Evolutionary conservation across 257 asterid genomes (phyloP), one percentile per base, ranked within the genome.

Genomic region (Scutellaria barbata): DNA sequence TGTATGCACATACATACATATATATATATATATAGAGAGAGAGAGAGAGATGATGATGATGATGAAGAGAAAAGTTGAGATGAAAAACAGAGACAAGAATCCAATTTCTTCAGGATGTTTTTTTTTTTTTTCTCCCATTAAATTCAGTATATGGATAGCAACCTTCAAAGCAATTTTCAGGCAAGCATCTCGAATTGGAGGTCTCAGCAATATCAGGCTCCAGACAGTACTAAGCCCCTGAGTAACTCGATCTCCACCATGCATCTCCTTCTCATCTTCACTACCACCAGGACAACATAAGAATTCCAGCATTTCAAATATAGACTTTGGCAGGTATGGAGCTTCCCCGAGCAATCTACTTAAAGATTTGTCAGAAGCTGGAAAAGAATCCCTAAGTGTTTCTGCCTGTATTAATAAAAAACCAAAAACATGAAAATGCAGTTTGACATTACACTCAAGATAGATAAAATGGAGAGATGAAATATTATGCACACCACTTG

Each of bases 141-240:
- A 63, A 76, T 75, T 43, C 25, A 50, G 63, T n/a, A 71, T 33
- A 60, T 56, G 61, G 77, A 59, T 41, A 48, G 71, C 64, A 77
- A 94, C 99, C 99, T 95, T 83, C 73, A 95, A 81, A 76, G 96
- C 96, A 63, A 95, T 89, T 82, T 75, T 85, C 53, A 95, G 96
- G 83, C 96, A 86, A 75, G 89, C 86, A 71, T 87, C 89, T 54
- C 99, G 96, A 77, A 86, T 81, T 39, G 96, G 92, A 82, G 99
- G 99, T 81, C 99, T 85, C 85, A 83, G 80, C 85, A 85, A 79
- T 82, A 92, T 89, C 79, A 95, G 84, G 86, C 88, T 88, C 99
- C 99, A 95, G 20, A 90, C 89, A 60, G 88, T 81, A 76, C 96
- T 87, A 72, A 95, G 96, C 67, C 99, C 99, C 85, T 95, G 99